Evolutionary conservation across 176 grass and related monocot genomes (phyloP).

Genomic region (Puya raimondii): DNA sequence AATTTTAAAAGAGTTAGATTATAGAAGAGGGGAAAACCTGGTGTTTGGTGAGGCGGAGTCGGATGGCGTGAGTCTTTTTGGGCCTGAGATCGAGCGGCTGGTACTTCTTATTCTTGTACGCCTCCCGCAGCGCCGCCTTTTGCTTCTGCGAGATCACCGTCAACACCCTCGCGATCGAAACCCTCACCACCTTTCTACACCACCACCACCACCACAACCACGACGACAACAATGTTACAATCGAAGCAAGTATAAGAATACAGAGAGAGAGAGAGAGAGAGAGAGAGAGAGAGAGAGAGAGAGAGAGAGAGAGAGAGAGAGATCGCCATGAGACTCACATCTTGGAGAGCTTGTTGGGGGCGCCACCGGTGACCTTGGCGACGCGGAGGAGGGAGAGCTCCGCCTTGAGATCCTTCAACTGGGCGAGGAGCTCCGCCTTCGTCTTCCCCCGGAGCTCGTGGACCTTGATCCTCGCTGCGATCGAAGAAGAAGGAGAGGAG

Average conservation of each 20-base stretch:
- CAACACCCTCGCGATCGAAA: slow-evolving; percentile 55
- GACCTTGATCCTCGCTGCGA: slow-evolving; percentile 72
- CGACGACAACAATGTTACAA: background rate
- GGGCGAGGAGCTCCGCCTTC: slow-evolving; percentile 48
- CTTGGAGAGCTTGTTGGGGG: slow-evolving; percentile 95
- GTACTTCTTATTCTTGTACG: slow-evolving; percentile 74
- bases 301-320: background rate
- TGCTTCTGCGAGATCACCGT: slow-evolving; percentile 87
- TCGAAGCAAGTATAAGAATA: no score
- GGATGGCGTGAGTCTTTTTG: slow-evolving; percentile 87
- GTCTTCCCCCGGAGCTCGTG: slow-evolving; percentile 73
- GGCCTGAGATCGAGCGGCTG: slow-evolving; percentile 66
- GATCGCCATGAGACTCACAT: slow-evolving; percentile 22
- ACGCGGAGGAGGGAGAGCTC: slow-evolving; percentile 91
- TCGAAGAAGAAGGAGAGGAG: background rate
- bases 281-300: background rate
- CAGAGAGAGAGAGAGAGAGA: no score
- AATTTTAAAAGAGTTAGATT: background rate
- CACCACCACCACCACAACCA: background rate
- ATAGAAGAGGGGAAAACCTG: slow-evolving; percentile 28
- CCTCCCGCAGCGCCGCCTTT: slow-evolving; percentile 57
- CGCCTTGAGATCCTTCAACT: slow-evolving; percentile 75
- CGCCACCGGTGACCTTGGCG: slow-evolving; percentile 87
- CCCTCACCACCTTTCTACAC: slow-evolving; percentile 72
- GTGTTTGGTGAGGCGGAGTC: slow-evolving; percentile 71